A percentile compares a stretch with the other conserved stretches of the same genome.
These are phyloP conservation scores for Linderniella brevidens DNA, from an alignment of 257 asterid species.

Conservation along the genomic window DNA sequence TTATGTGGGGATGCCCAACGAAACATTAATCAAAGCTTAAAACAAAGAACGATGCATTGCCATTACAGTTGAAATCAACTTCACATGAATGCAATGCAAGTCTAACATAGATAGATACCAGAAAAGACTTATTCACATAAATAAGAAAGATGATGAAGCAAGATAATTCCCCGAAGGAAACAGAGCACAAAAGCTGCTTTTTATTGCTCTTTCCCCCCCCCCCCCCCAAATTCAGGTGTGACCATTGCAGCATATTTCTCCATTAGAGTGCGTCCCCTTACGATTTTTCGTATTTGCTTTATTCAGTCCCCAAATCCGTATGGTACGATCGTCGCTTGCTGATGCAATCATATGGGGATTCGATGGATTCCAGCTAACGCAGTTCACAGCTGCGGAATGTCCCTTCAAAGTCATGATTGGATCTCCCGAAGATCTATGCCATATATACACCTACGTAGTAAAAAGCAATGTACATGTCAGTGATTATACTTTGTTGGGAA, in stretches of 20 bases:
- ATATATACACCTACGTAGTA: slow-evolving; percentile 46
- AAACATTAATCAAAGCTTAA: no score
- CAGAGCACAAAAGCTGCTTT: no score
- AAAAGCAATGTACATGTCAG: neutral
- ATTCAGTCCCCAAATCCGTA: slow-evolving; percentile 65
- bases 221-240: no score
- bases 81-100: no score
- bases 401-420: slow-evolving; percentile 38
- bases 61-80: no score
- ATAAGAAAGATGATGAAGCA: no score
- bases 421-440: slow-evolving; percentile 56
- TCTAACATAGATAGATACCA: no score
- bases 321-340: slow-evolving; percentile 71
- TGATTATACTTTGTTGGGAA: neutral
- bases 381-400: slow-evolving; percentile 64
- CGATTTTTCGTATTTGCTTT: slow-evolving; percentile 24
- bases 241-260: slow-evolving; percentile 4
- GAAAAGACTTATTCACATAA: no score
- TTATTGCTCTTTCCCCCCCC: no score
- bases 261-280: slow-evolving; percentile 29
- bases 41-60: no score
- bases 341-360: slow-evolving; percentile 76
- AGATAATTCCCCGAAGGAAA: no score
- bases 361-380: slow-evolving; percentile 68
- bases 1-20: no score